phyloP scores from a whole-genome alignment of 2,329 filamentous ascomycete genomes.

The Aspergillaceae sp. region DNA sequence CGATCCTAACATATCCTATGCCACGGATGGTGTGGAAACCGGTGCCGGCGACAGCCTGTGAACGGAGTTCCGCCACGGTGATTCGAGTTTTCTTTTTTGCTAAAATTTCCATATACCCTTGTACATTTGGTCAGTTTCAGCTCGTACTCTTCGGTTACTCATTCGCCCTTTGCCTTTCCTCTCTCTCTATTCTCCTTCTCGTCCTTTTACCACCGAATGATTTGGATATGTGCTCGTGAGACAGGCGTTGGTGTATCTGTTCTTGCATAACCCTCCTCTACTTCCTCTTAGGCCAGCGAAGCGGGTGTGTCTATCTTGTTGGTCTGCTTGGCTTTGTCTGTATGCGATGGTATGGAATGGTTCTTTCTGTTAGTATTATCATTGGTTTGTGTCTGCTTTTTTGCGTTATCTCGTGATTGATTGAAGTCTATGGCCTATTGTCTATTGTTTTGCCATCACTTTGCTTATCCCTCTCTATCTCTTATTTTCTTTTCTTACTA shows the following conservation, averaged over 20 bases:
- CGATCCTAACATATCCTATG: slow-evolving; percentile 31
- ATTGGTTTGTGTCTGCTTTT: slow-evolving; percentile 11
- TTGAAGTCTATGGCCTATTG: no score
- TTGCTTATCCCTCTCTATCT: no score
- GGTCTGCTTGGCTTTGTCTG: no score
- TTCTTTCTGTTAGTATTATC: slow-evolving; percentile 13
- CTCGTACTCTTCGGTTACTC: slow-evolving; percentile 16
- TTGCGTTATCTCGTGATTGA: no score
- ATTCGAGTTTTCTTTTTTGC: slow-evolving; percentile 16
- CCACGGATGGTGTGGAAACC: slow-evolving; percentile 36
- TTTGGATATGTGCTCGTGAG: slow-evolving; percentile 24
- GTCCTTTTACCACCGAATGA: slow-evolving; percentile 15
- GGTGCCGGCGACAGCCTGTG: slow-evolving; percentile 31
- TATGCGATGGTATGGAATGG: no score
- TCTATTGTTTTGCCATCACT: no score
- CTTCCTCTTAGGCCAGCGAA: slow-evolving; percentile 8
- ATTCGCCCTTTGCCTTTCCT: slow-evolving; percentile 11
- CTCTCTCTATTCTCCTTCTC: slow-evolving; percentile 1
- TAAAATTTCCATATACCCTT: slow-evolving; percentile 30
- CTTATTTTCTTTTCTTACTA: no score
- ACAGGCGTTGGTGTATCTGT: slow-evolving; percentile 30
- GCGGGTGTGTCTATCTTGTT: slow-evolving; percentile 7
- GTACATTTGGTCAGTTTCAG: slow-evolving; percentile 25
- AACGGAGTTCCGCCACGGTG: slow-evolving; percentile 22
- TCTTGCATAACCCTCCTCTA: slow-evolving; percentile 19